phyloP scores from a whole-genome alignment of 768 basidiomycete species.

The Lactifluus volemus region DNA sequence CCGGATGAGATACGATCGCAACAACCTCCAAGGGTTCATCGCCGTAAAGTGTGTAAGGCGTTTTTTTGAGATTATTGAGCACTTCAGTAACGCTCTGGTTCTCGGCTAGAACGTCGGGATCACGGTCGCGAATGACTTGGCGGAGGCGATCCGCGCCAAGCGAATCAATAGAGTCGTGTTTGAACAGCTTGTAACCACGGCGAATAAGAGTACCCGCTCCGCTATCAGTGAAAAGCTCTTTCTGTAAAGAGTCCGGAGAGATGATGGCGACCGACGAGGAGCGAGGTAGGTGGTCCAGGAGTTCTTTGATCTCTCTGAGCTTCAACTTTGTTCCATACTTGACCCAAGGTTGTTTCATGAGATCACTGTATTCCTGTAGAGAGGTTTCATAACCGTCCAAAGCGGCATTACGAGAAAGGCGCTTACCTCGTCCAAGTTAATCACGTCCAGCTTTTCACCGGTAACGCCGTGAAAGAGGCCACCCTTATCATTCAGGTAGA shows the following conservation, averaged over 20 bases:
- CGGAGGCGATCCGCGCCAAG: conserved; percentile 93
- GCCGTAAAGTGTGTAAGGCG: conserved; percentile 92
- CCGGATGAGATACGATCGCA: conserved; percentile 88
- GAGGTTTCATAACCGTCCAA: background rate
- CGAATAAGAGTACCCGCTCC: conserved; percentile 98
- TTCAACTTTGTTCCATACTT: conserved; percentile 99
- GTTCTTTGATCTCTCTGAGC: conserved; percentile 97
- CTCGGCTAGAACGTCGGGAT: conserved; percentile 82
- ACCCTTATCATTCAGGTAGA: conserved; percentile 97
- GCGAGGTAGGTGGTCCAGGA: conserved; percentile 95
- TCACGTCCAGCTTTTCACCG: conserved; percentile 90
- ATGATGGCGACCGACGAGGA: conserved; percentile 98
- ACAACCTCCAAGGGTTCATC: conserved; percentile 96
- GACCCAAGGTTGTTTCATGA: conserved; percentile 99
- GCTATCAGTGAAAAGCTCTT: conserved; percentile 96
- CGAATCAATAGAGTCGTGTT: conserved; percentile 68
- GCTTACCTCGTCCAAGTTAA: conserved; percentile 91
- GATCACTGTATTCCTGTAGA: conserved; percentile 79
- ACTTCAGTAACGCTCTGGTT: conserved; percentile 81
- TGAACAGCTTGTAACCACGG: conserved; percentile 96
- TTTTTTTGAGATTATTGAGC: conserved; percentile 68
- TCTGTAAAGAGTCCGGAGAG: conserved; percentile 84
- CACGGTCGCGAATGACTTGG: conserved; percentile 90
- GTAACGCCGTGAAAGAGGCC: conserved; percentile 97
- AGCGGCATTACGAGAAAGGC: background rate